Evolutionary conservation across 345 rosid genomes (phyloP).

Genomic region (Syzygium aqueum): DNA sequence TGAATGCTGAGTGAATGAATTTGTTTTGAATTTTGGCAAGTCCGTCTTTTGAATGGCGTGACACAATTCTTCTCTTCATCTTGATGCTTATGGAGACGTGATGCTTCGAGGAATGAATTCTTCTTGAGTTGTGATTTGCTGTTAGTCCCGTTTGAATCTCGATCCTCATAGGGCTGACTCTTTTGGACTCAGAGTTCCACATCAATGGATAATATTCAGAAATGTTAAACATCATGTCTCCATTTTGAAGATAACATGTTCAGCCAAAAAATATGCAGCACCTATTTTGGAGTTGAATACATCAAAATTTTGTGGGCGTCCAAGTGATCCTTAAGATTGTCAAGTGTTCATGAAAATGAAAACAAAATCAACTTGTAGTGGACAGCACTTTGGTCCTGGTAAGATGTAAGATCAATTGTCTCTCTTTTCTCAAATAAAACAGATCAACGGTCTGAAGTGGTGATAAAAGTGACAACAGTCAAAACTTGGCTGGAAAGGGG

Average conservation of each 20-base stretch:
- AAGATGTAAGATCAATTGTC: background rate
- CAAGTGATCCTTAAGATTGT: background rate
- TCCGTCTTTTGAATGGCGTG: background rate
- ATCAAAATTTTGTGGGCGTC: background rate
- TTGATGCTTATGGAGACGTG: background rate
- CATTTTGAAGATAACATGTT: background rate
- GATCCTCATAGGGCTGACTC: background rate
- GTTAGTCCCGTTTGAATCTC: background rate
- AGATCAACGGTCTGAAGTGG: background rate
- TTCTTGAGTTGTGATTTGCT: background rate
- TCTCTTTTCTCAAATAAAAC: background rate
- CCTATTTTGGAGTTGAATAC: background rate
- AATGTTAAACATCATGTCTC: background rate
- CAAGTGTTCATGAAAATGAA: background rate
- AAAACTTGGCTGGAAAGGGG: background rate
- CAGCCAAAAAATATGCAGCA: background rate
- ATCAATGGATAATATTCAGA: background rate
- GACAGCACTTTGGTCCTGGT: background rate
- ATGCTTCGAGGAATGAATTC: background rate
- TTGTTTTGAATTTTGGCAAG: background rate
- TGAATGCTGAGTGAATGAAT: background rate
- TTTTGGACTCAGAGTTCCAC: background rate
- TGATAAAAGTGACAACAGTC: background rate
- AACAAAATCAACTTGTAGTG: background rate
- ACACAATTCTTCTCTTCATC: background rate